Base-by-base conservation (phyloP, 768 basidiomycete genomes). In the Panellus pusillus region DNA sequence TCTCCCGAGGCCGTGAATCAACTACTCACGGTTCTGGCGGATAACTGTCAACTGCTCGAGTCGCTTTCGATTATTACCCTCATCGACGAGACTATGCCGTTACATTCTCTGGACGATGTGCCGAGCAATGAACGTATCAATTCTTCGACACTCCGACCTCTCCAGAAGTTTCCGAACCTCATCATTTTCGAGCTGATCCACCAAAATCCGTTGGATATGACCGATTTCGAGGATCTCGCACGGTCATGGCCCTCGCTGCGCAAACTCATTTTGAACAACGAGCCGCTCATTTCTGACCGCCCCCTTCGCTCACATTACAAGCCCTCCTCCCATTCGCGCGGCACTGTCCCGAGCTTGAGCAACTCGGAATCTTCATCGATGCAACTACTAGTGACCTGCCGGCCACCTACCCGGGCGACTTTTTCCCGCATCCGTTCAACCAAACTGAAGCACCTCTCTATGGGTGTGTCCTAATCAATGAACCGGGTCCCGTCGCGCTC, bases 391-490 rank as follows among this genome's bases (percentile, higher is more conserved):
- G 50, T 14, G 58, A 60, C 20, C 50, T 60, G n/a, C 54, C 58
- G 4, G 46, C 48, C 28, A 47, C 40, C 11, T 52, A 50, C 35
- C 29, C 43, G 3, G 37, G 37, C 14, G 47, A 48, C n/a, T 43
- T 52, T 15, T 47, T 61, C 32, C 51, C 3, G n/a, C 50, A 9
- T 14, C 66, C 64, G 3, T 74, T 79, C 64, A n/a, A 44, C 63
- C 31, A 57, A 54, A 18, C 69, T 78, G 17, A 56, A 61, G 45
- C 57, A 61, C 13, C 67, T 87, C 11, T 74, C 74, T 14, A 66
- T 84, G 57, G 84, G 83, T 0, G 74, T 80, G 0, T 84, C 82
- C 15, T 65, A 67, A 74, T 82, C 27, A 43, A 61, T 2, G 73
- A 80, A 13, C 65, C 73, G 5, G 74, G 70, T 4, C 59, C 74